Conservation (phyloP, 2,329 filamentous ascomycete species). For the Talaromyces pinophilus region DNA sequence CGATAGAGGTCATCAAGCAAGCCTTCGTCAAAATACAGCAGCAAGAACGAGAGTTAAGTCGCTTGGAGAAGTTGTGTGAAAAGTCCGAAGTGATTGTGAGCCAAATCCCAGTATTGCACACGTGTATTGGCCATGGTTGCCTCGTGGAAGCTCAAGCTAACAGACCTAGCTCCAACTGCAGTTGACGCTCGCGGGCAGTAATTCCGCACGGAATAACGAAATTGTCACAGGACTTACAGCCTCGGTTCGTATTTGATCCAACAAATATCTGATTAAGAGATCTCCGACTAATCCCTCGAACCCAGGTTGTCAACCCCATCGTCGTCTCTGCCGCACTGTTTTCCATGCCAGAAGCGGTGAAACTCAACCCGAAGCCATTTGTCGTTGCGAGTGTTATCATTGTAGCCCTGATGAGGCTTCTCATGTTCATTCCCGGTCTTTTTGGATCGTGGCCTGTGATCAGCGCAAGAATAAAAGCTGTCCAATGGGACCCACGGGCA, state of each 20-base stretch:
- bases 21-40: not conserved
- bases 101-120: not conserved
- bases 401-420: not conserved
- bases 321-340: not conserved
- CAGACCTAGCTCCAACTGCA: not conserved
- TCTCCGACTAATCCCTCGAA: not conserved
- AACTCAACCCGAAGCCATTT: not conserved
- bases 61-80: not conserved
- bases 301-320: not conserved
- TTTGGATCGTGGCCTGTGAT: not conserved
- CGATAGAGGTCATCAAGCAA: not conserved
- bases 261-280: not conserved
- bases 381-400: not conserved
- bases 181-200: not conserved
- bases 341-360: not conserved
- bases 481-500: not conserved
- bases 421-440: not conserved
- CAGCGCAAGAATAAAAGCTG: not conserved
- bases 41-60: not conserved
- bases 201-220: not conserved
- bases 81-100: not conserved
- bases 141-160: not conserved
- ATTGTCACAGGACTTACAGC: not conserved
- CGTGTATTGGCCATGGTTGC: not conserved
- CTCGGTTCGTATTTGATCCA: not conserved